Base-by-base conservation (phyloP, 805 yeast species). In the Candida insectalens region DNA sequence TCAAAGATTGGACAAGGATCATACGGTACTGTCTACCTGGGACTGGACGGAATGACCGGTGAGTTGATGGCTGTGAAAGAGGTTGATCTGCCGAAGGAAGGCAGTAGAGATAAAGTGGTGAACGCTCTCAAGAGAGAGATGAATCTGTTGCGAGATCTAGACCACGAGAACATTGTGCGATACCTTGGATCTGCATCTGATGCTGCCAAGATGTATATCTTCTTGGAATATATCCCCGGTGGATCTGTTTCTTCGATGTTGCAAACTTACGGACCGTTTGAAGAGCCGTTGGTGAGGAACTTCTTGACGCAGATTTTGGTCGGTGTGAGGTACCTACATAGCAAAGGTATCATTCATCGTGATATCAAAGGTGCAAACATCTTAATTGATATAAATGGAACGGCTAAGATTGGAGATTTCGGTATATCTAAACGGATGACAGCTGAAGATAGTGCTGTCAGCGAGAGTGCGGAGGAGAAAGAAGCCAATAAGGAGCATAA, bases 51-150 rank as follows among this genome's bases (percentile, higher is more conserved):
- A 1, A 58, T 79, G 22, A 87, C 95, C 0, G 98, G 98, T 28
- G 97, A 87, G 51, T 64, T 92, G 33, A 84, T 89, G 95, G 98
- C 97, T 1, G 96, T 92, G 14, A 92, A 92, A 51, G 96, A 88
- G 53, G 96, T 92, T 1, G 81, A 79, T 30, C 53, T 88, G 13
- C 78, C 82, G 2, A 46, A 47, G 40, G 44, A 55, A 48, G 38
- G 43, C 16, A 51, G 53, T 7, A 50, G 52, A 40, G 46, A 32
- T 33, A 42, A 36, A 30, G 77, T 87, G 80, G 71, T 83, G 12
- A 85, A 80, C 41, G 94, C 95, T 0, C 56, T 85, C 38, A 84
- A 82, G 46, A 77, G 76, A 44, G 96, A 87, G 57, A 83, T 89
- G 75, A 62, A 66, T 27, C 55, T 92, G 29, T 61, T 92, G 33